These are phyloP conservation scores for Crucihimalaya himalaica DNA, from an alignment of 345 rosid genomes.

Conservation along the genomic window DNA sequence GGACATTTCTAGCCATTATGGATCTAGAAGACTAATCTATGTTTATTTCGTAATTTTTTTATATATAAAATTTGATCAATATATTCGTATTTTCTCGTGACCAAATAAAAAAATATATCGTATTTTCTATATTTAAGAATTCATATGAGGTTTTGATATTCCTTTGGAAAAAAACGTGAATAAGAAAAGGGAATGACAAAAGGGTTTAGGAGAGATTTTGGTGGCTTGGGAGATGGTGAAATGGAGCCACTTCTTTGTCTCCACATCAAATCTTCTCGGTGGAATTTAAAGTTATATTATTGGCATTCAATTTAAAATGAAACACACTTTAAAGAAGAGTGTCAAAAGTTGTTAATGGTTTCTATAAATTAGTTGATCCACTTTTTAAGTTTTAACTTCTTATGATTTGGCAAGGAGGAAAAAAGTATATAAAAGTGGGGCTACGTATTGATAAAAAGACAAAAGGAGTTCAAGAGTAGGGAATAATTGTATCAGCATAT, in stretches of 20 bases:
- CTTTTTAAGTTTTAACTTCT: conserved; percentile 25
- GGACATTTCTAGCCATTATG: not conserved
- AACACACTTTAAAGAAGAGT: conserved; percentile 33
- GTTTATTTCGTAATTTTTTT: not conserved
- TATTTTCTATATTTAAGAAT: not conserved
- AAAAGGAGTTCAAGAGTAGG: conserved; percentile 47
- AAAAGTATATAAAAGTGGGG: conserved; percentile 24
- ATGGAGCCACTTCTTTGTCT: conserved; percentile 44
- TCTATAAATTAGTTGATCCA: conserved; percentile 42
- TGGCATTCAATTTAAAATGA: conserved; percentile 19
- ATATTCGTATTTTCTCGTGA: not conserved
- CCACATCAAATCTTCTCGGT: conserved; percentile 37
- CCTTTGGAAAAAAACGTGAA: conserved; percentile 3
- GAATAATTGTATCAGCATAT: conserved; percentile 47
- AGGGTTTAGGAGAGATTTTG: conserved; percentile 48
- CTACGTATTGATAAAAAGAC: conserved; percentile 22
- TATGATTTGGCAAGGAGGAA: conserved; percentile 36
- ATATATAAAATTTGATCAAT: not conserved
- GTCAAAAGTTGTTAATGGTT: conserved; percentile 32
- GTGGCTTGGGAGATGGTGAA: conserved; percentile 54
- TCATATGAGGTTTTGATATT: conserved; percentile 4
- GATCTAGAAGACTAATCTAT: not conserved
- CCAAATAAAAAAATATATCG: too few species aligned
- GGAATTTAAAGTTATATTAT: conserved; percentile 37
- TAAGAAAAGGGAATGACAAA: conserved; percentile 32